Conservation (phyloP, 768 basidiomycete genomes). For the Aureoboletus auriporus region DNA sequence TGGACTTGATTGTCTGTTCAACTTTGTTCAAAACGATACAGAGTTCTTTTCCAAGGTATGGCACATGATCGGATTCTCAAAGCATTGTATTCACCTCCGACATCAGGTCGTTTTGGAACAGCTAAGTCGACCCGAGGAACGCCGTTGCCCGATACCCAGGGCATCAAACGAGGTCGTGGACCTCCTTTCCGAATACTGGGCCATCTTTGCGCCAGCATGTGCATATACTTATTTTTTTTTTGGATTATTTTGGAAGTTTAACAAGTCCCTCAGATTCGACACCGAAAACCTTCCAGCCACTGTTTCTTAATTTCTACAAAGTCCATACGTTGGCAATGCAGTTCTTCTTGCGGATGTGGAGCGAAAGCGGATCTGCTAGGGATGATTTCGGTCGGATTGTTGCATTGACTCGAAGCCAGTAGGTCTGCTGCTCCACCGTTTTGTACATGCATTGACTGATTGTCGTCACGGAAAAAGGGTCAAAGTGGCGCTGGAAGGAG, state of each 20-base stretch:
- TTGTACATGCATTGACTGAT: slow-evolving; percentile 5
- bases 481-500: slow-evolving; percentile 69
- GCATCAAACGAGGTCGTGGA: slow-evolving; percentile 87
- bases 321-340: slow-evolving; percentile 77
- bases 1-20: slow-evolving; percentile 79
- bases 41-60: slow-evolving; percentile 72
- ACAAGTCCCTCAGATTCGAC: slow-evolving; percentile 52
- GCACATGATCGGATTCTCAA: background rate
- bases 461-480: slow-evolving; percentile 43
- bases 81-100: slow-evolving; percentile 5
- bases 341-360: slow-evolving; percentile 93
- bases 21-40: slow-evolving; percentile 64
- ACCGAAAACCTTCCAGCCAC: slow-evolving; percentile 78
- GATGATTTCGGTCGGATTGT: slow-evolving; percentile 78
- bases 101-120: slow-evolving; percentile 76
- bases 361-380: slow-evolving; percentile 72
- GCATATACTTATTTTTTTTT: slow-evolving; percentile 23
- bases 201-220: slow-evolving; percentile 84
- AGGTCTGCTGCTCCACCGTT: slow-evolving; percentile 29
- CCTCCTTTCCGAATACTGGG: slow-evolving; percentile 80
- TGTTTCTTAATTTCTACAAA: slow-evolving; percentile 80
- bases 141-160: slow-evolving; percentile 78
- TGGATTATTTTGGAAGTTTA: background rate
- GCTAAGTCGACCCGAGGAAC: slow-evolving; percentile 63
- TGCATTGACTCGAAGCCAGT: slow-evolving; percentile 83